Evolutionary conservation across 257 asterid species (phyloP), one percentile per base, ranked within the genome.

Genomic region (Nicotiana undulata): DNA sequence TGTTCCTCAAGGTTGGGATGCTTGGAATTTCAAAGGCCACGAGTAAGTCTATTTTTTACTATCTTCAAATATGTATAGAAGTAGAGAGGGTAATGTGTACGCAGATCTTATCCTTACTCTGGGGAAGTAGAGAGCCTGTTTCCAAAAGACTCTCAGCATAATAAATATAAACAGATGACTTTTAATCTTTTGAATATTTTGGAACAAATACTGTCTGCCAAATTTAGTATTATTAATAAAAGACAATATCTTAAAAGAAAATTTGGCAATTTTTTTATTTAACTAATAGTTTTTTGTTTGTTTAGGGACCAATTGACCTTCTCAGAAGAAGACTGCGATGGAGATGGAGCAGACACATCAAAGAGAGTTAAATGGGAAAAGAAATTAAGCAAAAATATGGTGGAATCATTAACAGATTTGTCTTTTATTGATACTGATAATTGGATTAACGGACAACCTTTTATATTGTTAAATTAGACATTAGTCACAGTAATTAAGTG

Each of bases 281-380:
- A 4, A 28, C 44, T 4, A 7, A 4, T 24, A 4, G 18, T n/a
- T n/a, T 63, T 28, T 2, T 28, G 0, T 10, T n/a, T 20, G 28
- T 81, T 26, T 61, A 81, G 84, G 72, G 31, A 81, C 5, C 79
- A 26, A 29, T 17, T 81, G 9, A n/a, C 68, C 18, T 82, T 51
- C 32, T 80, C 85, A 22, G 85, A 82, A 56, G 37, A 17, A 28
- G 72, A 32, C 1, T 82, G 85, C 29, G 59, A 65, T 51, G 85
- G 85, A 63, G 17, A 44, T 16, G 85, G 85, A 44, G 72, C 82
- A 15, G 82, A 77, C 67, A 52, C n/a, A 4, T 65, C 82, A 17
- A 72, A 75, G 32, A 85, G 97, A 46, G 94, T 92, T 81, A 64
- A 40, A 59, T 92, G 97, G 94, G 86, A 46, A 31, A 26, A 22